phyloP scores from a whole-genome alignment of 345 rosid species.

The Odontarrhena argentea region DNA sequence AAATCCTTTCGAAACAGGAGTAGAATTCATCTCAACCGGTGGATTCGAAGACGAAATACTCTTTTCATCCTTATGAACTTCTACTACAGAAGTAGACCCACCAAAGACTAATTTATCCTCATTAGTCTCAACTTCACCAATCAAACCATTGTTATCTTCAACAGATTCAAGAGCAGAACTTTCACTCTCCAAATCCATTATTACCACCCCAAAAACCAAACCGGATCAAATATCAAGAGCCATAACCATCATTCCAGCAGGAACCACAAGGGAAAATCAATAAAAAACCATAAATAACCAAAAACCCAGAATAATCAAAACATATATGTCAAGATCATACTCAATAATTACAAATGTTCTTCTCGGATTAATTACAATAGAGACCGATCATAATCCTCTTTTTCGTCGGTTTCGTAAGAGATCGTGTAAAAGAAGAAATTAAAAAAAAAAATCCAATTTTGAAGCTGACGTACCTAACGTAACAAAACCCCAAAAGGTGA shows the following conservation, averaged over 20 bases:
- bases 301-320: conserved; percentile 24
- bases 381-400: not conserved
- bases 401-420: no score
- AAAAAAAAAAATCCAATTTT: conserved; percentile 19
- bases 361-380: not conserved
- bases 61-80: conserved; percentile 24
- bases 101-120: conserved; percentile 23
- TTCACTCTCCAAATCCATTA: conserved; percentile 54
- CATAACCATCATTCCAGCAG: conserved; percentile 59
- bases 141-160: conserved; percentile 50
- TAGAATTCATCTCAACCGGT: conserved; percentile 33
- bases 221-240: conserved; percentile 60
- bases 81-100: conserved; percentile 4
- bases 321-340: conserved; percentile 9
- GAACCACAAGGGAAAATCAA: conserved; percentile 39
- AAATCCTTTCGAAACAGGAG: conserved; percentile 53
- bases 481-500: conserved; percentile 29
- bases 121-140: conserved; percentile 24
- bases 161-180: conserved; percentile 51
- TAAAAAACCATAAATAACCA: conserved; percentile 30
- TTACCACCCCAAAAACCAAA: not conserved
- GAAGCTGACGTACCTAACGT: conserved; percentile 47
- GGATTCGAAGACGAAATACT: conserved; percentile 17
- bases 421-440: no score
- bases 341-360: not conserved